These are phyloP conservation scores for Mortierella sp. DNA, from an alignment of 371 early-diverging fungal species.

Conservation along the genomic window DNA sequence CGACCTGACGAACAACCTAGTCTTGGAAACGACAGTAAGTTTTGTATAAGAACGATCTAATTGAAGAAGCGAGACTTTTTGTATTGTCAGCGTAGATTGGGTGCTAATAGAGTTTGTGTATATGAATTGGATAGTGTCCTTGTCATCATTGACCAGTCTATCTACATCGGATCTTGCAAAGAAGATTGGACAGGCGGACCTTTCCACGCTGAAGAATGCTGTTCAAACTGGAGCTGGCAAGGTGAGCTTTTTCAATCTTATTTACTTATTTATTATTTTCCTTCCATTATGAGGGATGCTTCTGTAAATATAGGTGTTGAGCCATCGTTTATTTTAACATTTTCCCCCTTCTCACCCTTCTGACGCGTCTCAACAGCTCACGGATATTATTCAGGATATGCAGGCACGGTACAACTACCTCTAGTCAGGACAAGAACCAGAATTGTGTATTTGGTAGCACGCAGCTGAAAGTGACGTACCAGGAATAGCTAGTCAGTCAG, in stretches of 20 bases:
- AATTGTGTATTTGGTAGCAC: too few relatives aligned
- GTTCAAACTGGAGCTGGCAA: constrained; percentile 72
- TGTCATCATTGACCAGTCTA: constrained; percentile 32
- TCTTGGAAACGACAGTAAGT: constrained; percentile 26
- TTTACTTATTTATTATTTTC: neutral
- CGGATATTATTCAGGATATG: constrained; percentile 41
- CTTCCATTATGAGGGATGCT: neutral
- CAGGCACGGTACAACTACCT: constrained; percentile 38
- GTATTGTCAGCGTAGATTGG: too few relatives aligned
- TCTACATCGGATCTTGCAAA: constrained; percentile 77
- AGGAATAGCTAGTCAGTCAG: too few relatives aligned
- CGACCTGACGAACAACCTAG: constrained; percentile 64
- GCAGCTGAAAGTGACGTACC: too few relatives aligned
- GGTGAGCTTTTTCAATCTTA: constrained; percentile 30
- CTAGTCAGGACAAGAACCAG: neutral
- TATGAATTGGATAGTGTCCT: constrained; percentile 21
- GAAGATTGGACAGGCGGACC: constrained; percentile 81
- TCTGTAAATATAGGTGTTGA: neutral
- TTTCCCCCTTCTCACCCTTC: neutral
- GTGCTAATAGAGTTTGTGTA: neutral
- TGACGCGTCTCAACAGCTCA: constrained; percentile 17
- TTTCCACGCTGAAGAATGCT: constrained; percentile 75
- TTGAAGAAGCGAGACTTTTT: neutral
- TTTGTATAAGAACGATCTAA: neutral
- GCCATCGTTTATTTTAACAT: neutral